Percentiles rank a stretch among this genome's conserved stretches.
Conservation (phyloP, 768 basidiomycete genomes). For the Porphyrellus cyaneotinctus region DNA sequence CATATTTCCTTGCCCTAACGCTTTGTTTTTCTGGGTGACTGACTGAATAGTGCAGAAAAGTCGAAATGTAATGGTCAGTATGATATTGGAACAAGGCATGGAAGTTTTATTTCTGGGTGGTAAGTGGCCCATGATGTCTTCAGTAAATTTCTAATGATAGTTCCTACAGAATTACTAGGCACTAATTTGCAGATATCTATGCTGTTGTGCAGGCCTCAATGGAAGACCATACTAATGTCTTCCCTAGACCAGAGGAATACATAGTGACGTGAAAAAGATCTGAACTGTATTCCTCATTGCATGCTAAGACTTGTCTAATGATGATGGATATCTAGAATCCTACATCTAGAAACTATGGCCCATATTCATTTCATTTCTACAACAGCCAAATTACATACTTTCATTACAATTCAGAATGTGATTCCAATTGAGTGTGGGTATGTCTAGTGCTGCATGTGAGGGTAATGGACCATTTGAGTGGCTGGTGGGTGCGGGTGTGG, state of each 20-base stretch:
- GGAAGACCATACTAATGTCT: conserved; percentile 36
- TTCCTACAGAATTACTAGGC: conserved; percentile 54
- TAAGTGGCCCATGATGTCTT: conserved; percentile 18
- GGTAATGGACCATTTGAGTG: conserved; percentile 49
- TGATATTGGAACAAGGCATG: conserved; percentile 44
- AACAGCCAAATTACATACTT: conserved; percentile 58
- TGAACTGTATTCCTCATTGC: neutral
- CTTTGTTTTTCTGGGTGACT: neutral
- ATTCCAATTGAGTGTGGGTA: conserved; percentile 75
- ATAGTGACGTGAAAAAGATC: conserved; percentile 65
- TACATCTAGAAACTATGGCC: conserved; percentile 42
- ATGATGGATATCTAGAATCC: conserved; percentile 35
- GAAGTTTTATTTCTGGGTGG: conserved; percentile 46
- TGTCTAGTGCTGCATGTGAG: conserved; percentile 58
- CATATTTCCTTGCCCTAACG: conserved; percentile 6
- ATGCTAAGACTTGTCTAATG: neutral
- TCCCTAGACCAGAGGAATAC: conserved; percentile 56
- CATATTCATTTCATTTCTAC: conserved; percentile 53
- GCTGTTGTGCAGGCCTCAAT: conserved; percentile 44
- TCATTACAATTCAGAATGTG: conserved; percentile 55
- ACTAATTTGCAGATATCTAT: conserved; percentile 57
- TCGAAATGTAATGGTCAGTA: conserved; percentile 46
- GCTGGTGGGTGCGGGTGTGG: too few species aligned
- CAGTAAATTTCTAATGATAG: neutral
- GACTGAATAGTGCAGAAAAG: conserved; percentile 35